A percentile compares a stretch with the other conserved stretches of the same genome.
phyloP scores from a whole-genome alignment of 345 rosid species.

The Bruguiera sexangula region DNA sequence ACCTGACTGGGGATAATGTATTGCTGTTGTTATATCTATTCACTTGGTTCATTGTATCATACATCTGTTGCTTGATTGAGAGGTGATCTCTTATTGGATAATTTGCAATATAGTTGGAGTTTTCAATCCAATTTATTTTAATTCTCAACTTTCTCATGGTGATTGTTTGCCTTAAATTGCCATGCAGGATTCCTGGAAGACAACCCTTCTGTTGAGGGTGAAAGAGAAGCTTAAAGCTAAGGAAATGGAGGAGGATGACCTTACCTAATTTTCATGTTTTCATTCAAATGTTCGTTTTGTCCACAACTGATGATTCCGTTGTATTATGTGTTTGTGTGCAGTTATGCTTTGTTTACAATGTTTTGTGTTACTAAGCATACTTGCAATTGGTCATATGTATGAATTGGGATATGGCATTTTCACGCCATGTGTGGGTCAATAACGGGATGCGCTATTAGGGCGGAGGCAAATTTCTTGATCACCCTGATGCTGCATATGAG shows the following conservation, averaged over 20 bases:
- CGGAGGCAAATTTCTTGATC: not conserved
- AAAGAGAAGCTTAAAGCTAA: conserved; percentile 95
- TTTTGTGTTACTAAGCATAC: conserved; percentile 3
- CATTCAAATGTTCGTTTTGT: conserved; percentile 14
- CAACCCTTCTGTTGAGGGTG: conserved; percentile 87
- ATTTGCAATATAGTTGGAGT: not conserved
- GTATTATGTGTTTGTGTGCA: conserved; percentile 18
- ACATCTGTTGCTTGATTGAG: not conserved
- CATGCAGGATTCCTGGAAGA: conserved; percentile 88
- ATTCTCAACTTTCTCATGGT: not conserved
- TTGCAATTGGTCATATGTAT: conserved; percentile 16
- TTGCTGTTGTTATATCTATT: too few species aligned
- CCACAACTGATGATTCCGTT: conserved; percentile 21
- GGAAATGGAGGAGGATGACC: conserved; percentile 96
- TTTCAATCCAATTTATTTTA: not conserved
- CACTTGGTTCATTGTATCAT: too few species aligned
- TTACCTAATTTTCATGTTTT: conserved; percentile 50
- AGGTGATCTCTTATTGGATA: not conserved
- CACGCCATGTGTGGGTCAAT: not conserved
- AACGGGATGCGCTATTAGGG: too few species aligned
- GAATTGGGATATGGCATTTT: conserved; percentile 10
- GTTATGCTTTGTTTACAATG: conserved; percentile 3
- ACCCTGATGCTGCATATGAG: not conserved
- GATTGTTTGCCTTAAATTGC: not conserved
- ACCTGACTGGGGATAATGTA: too few species aligned